Evolutionary conservation across 192 early-diverging fungal genomes (phyloP).

Genomic region (Coemansia sp.): DNA sequence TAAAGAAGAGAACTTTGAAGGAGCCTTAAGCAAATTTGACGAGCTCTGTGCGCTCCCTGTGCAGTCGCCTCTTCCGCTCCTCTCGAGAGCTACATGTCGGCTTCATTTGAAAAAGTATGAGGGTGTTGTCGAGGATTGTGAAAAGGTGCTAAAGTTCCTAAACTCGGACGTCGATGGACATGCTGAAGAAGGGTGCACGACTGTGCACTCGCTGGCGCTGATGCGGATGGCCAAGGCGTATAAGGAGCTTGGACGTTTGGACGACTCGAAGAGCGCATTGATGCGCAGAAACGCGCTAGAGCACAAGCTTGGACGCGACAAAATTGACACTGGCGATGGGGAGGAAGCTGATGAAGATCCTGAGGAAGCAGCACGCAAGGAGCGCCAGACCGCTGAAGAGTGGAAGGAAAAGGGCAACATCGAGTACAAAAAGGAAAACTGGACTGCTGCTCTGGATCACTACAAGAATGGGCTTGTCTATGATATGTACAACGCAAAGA

Average conservation of each 20-base stretch:
- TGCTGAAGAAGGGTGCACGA: constrained; percentile 49
- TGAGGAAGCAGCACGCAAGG: constrained; percentile 11
- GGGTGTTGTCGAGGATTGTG: constrained; percentile 48
- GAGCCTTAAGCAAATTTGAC: constrained; percentile 51
- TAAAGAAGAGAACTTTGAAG: constrained; percentile 47
- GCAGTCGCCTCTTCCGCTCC: constrained; percentile 50
- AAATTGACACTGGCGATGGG: constrained; percentile 5
- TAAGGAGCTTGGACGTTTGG: constrained; percentile 51
- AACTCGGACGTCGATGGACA: constrained; percentile 48
- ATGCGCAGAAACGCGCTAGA: constrained; percentile 55
- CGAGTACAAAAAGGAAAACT: constrained; percentile 50
- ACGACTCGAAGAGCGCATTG: constrained; percentile 49
- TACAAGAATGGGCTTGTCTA: constrained; percentile 49
- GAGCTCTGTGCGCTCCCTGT: constrained; percentile 51
- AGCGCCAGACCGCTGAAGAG: constrained; percentile 33
- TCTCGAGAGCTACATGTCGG: constrained; percentile 50
- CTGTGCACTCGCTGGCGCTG: constrained; percentile 54
- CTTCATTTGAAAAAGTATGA: constrained; percentile 53
- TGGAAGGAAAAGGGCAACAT: constrained; percentile 55
- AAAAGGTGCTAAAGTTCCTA: constrained; percentile 52
- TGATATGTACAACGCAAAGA: constrained; percentile 51
- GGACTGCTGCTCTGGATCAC: constrained; percentile 42
- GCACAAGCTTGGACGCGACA: constrained; percentile 47
- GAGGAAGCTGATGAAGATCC: constrained; percentile 11
- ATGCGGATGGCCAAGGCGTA: constrained; percentile 56